These are phyloP conservation scores for Carallia pectinifolia DNA, from an alignment of 345 rosid genomes.

Conservation along the genomic window DNA sequence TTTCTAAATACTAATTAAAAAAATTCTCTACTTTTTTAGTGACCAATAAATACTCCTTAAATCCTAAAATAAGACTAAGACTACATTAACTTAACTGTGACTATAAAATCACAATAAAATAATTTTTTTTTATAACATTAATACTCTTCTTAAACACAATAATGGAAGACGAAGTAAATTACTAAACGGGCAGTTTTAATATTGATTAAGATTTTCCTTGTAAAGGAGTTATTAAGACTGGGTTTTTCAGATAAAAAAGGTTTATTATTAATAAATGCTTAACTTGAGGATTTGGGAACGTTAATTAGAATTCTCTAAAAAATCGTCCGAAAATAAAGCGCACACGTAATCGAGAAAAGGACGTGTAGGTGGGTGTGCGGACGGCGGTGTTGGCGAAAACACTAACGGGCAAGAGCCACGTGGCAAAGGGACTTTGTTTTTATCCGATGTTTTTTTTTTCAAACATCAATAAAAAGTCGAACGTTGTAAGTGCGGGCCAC, in stretches of 20 bases:
- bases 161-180: background rate
- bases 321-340: constrained; percentile 19
- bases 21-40: too few species aligned
- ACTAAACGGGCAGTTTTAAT: too few species aligned
- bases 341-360: constrained; percentile 25
- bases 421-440: constrained; percentile 25
- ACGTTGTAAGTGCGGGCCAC: constrained; percentile 51
- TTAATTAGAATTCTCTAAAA: background rate
- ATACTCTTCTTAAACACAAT: too few species aligned
- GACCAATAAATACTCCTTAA: too few species aligned
- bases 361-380: background rate
- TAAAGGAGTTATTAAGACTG: too few species aligned
- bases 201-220: too few species aligned
- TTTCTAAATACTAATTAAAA: too few species aligned
- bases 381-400: background rate
- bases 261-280: background rate
- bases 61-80: too few species aligned
- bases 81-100: too few species aligned
- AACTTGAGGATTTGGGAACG: background rate
- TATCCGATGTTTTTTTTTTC: background rate
- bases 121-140: too few species aligned
- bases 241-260: too few species aligned
- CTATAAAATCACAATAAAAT: too few species aligned
- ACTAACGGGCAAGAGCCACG: constrained; percentile 37
- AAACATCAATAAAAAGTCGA: constrained; percentile 24